These are phyloP conservation scores for Vitis hybrid DNA, from an alignment of 177 flowering plant species.

Conservation along the genomic window DNA sequence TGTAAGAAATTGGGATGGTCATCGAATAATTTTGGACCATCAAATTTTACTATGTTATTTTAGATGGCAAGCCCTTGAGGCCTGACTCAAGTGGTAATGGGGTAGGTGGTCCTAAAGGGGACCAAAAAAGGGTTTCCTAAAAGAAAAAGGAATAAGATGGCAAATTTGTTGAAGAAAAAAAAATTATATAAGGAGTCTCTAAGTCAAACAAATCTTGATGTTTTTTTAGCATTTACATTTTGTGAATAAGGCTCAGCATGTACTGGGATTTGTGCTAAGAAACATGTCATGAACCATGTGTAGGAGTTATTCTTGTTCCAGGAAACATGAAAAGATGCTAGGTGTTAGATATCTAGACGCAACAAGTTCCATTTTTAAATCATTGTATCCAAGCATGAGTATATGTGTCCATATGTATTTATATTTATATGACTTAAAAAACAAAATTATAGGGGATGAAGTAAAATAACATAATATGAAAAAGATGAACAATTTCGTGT, in stretches of 20 bases:
- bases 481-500: background rate
- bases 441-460: background rate
- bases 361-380: background rate
- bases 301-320: background rate
- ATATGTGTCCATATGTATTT: background rate
- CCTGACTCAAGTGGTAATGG: too few relatives aligned
- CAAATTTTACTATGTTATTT: too few relatives aligned
- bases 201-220: too few relatives aligned
- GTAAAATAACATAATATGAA: background rate
- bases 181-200: too few relatives aligned
- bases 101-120: too few relatives aligned
- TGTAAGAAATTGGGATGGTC: too few relatives aligned
- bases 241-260: background rate
- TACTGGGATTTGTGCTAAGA: background rate
- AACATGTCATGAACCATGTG: background rate
- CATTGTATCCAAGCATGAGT: background rate
- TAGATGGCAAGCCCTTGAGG: too few relatives aligned
- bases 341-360: background rate
- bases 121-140: too few relatives aligned
- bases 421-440: background rate
- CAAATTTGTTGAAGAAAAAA: too few relatives aligned
- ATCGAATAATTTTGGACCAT: too few relatives aligned
- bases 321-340: background rate
- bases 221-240: too few relatives aligned
- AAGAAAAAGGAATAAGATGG: too few relatives aligned